Evolutionary conservation across 73 alveolate species (phyloP).

Genomic region (Tetrahymena borealis): DNA sequence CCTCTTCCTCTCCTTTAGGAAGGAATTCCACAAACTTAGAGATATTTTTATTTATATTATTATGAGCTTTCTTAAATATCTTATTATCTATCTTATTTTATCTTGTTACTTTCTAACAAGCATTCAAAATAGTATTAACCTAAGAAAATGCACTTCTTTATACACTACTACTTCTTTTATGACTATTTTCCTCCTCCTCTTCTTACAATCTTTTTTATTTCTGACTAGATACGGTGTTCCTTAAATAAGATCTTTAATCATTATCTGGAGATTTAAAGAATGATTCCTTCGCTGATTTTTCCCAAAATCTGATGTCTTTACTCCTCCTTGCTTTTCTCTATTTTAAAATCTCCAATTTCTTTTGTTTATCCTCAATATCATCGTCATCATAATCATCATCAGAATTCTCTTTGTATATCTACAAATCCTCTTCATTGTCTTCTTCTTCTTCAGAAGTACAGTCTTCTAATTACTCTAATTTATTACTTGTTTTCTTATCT

Average conservation of each 20-base stretch:
- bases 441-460: background rate
- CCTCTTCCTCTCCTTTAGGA: background rate
- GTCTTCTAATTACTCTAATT: background rate
- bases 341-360: background rate
- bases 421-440: background rate
- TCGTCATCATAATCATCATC: background rate
- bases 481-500: background rate
- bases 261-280: background rate
- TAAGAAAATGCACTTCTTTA: background rate
- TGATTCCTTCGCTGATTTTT: background rate
- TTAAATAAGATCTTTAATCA: background rate
- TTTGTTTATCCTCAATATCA: background rate
- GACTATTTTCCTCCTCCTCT: background rate
- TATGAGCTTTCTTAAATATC: background rate
- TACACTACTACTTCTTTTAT: background rate
- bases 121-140: background rate
- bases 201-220: background rate
- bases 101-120: background rate
- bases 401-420: background rate
- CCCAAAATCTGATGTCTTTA: background rate
- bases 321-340: background rate
- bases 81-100: background rate
- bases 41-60: background rate
- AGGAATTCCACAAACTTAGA: background rate
- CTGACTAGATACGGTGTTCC: background rate